These are phyloP conservation scores for Phyllosticta ampelicida DNA, from an alignment of 2,329 filamentous ascomycete species.

Conservation along the genomic window DNA sequence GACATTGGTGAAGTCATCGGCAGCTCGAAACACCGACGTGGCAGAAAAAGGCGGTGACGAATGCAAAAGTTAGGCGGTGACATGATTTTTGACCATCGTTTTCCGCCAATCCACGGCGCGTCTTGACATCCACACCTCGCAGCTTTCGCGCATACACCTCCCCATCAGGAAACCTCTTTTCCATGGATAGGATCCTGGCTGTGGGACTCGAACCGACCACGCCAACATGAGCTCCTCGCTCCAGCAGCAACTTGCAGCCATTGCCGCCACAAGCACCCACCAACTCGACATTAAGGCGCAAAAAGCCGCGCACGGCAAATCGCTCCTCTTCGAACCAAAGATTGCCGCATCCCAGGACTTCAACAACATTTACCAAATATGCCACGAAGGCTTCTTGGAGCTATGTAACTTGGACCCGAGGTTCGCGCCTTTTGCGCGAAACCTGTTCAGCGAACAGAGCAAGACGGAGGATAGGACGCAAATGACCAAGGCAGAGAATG, in stretches of 20 bases:
- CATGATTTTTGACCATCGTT: neutral
- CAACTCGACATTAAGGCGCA: constrained; percentile 89
- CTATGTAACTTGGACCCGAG: constrained; percentile 76
- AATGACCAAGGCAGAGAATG: constrained; percentile 72
- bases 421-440: constrained; percentile 63
- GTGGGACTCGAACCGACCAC: neutral
- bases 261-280: constrained; percentile 80
- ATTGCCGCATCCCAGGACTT: constrained; percentile 82
- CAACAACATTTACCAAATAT: constrained; percentile 77
- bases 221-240: constrained; percentile 69
- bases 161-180: constrained; percentile 11
- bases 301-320: constrained; percentile 84
- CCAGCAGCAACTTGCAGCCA: constrained; percentile 85
- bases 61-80: constrained; percentile 3
- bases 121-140: neutral
- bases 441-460: constrained; percentile 89
- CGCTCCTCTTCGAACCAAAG: constrained; percentile 80
- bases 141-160: constrained; percentile 11
- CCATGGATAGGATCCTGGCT: constrained; percentile 17
- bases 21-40: neutral
- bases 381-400: constrained; percentile 81
- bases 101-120: neutral
- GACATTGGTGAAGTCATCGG: constrained; percentile 6
- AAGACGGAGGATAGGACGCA: constrained; percentile 77
- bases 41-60: neutral